Evolutionary conservation across 2,329 filamentous ascomycete genomes (phyloP), one percentile per base, ranked within the genome.

Genomic region (Fusarium protoensiforme): DNA sequence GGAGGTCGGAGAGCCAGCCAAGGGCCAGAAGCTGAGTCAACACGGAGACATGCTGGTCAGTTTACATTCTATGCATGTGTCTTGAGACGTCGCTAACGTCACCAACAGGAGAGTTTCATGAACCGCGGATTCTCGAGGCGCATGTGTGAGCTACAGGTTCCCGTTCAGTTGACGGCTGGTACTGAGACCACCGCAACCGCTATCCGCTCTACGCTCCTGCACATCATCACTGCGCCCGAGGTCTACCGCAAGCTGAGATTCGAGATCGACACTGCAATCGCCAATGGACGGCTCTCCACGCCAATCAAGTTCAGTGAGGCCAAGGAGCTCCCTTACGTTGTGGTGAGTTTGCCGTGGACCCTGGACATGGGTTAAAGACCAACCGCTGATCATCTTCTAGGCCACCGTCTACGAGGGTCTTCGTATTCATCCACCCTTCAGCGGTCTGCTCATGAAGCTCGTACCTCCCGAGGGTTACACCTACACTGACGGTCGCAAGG

Each of bases 101-200:
- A 5, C 24, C 24, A 24, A 24, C 24, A 24, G 3, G 61, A 68
- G 20, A 68, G 61, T 56, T 61, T 14, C 2, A 61, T 35, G 8
- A 9, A 36, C 48, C 18, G 11, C 16, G 16, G 20, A 9, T 2
- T 36, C 8, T 13, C 24, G 18, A 4, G 24, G 24, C 7, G 35
- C 10, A 36, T 36, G 9, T 3, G 6, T 3, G 2, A 27, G 22
- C 41, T 59, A 4, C 24, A 64, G 53, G 3, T 14, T 14, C 2
- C 33, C 20, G 3, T 13, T 10, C 7, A 68, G 65, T 5, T 24
- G 24, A 61, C 65, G 18, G 66, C 66, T 14, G 66, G 66, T n/a
- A 65, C 61, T 4, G 66, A 68, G 48, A 69, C 67, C 1, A 65
- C 62, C 8, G 62, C 67, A 0, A 58, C 58, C 4, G 67, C 39